Conservation (phyloP, 768 basidiomycete species). For the Clitopilus hobsonii region DNA sequence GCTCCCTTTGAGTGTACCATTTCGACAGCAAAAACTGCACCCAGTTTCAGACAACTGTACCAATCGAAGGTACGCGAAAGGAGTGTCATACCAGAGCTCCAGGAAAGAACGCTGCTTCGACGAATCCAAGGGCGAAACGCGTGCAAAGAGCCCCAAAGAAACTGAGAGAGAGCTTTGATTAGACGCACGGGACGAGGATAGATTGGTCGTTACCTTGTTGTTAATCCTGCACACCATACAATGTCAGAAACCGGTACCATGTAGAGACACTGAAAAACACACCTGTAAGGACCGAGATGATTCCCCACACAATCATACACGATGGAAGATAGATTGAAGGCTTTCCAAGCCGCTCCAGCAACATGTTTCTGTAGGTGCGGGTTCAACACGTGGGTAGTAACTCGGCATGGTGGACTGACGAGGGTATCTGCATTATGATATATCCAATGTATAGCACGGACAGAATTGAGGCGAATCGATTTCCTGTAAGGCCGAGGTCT, state of each 20-base stretch:
- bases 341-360: slow-evolving; percentile 61
- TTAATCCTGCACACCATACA: slow-evolving; percentile 25
- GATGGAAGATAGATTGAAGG: slow-evolving; percentile 65
- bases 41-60: background rate
- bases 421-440: slow-evolving; percentile 77
- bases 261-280: slow-evolving; percentile 6
- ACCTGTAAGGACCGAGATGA: slow-evolving; percentile 52
- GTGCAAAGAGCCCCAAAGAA: slow-evolving; percentile 67
- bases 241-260: slow-evolving; percentile 1
- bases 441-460: slow-evolving; percentile 72
- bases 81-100: slow-evolving; percentile 34
- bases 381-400: background rate
- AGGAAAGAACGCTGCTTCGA: slow-evolving; percentile 72
- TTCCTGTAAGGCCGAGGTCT: slow-evolving; percentile 57
- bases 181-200: background rate
- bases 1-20: slow-evolving; percentile 76
- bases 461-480: slow-evolving; percentile 64
- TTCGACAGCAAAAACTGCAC: slow-evolving; percentile 57
- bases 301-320: slow-evolving; percentile 75
- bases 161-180: slow-evolving; percentile 27
- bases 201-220: slow-evolving; percentile 31
- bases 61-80: background rate
- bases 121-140: slow-evolving; percentile 75
- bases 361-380: slow-evolving; percentile 56
- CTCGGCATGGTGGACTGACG: slow-evolving; percentile 26